Base-by-base conservation (phyloP, 805 yeast genomes). In the Zygotorulaspora sp. region DNA sequence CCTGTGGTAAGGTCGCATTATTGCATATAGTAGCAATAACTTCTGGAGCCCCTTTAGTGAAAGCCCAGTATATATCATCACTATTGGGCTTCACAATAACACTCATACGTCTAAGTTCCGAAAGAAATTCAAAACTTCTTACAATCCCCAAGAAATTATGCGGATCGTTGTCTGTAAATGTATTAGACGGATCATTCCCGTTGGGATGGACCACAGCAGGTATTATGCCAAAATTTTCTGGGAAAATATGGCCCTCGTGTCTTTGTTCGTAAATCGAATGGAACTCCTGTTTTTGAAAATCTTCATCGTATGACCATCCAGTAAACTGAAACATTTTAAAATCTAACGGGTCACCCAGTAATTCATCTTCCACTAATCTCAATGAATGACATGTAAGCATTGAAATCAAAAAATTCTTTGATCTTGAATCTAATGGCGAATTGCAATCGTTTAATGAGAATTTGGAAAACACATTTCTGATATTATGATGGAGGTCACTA, bases 11-110 rank as follows among this genome's bases (percentile, higher is more conserved):
- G 0, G 88, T 67, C 13, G 72, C 76, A 1, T 81, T 77, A 11
- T 67, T 65, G 63, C 98, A 92, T 20, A 92, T 77, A 12, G 77
- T 80, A 20, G 74, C 68, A 72, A 92, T 84, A 8, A 89, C 85
- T 57, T 92, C 99, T 0, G 99, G 99, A 0, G 99, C 98, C 33
- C 99, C 99, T 57, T 92, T 92, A 9, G 92, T 87, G 56, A 76
- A 81, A 0, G 79, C 75, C 43, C 66, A 63, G 44, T 69, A 67
- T 13, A 63, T 57, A 14, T 65, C 60, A 14, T 66, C 68, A 20
- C 59, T 51, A 26, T 61, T 63, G 1, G 70, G 66, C 41, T 75
- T 74, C 11, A 80, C 78, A 35, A 90, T 59, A 0, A 88, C 96
- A 35, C 92, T 80, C 96, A 90, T 90, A 53, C 98, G 71, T 58